phyloP scores from a whole-genome alignment of 305 asterid species.

The Ilex paraguariensis region DNA sequence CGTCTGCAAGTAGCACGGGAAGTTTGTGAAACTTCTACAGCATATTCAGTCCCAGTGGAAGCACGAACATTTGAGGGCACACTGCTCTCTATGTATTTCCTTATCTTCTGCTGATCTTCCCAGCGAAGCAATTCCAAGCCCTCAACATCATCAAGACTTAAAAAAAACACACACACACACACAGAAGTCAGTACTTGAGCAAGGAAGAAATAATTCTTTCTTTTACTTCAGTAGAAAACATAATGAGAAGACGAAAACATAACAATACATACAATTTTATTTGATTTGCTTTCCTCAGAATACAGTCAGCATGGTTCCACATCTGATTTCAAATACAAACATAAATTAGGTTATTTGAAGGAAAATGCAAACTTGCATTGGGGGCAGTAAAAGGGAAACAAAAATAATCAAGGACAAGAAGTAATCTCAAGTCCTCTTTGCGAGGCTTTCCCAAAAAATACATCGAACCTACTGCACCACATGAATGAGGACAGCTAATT shows the following conservation, averaged over 20 bases:
- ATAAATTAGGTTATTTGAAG: neutral
- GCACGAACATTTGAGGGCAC: constrained; percentile 30
- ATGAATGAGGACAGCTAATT: too few relatives aligned
- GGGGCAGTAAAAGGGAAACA: too few relatives aligned
- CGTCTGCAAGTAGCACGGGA: constrained; percentile 82
- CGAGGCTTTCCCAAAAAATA: too few relatives aligned
- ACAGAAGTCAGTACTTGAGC: constrained; percentile 12
- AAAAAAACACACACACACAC: neutral
- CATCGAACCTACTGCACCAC: too few relatives aligned
- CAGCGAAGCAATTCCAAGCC: constrained; percentile 88
- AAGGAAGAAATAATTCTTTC: neutral
- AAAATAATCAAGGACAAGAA: too few relatives aligned
- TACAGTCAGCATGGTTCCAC: constrained; percentile 95
- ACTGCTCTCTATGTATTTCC: constrained; percentile 53
- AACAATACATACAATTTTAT: constrained; percentile 53
- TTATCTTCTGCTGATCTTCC: constrained; percentile 91
- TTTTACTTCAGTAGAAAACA: neutral
- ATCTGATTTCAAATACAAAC: constrained; percentile 35
- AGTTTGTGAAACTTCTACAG: constrained; percentile 63
- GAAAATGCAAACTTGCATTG: too few relatives aligned
- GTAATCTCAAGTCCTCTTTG: too few relatives aligned
- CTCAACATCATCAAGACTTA: constrained; percentile 82
- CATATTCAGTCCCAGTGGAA: constrained; percentile 37
- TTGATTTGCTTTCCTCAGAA: constrained; percentile 69
- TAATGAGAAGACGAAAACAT: neutral